Base-by-base conservation (phyloP, 2,329 filamentous ascomycete genomes). In the Fusarium floridanum region DNA sequence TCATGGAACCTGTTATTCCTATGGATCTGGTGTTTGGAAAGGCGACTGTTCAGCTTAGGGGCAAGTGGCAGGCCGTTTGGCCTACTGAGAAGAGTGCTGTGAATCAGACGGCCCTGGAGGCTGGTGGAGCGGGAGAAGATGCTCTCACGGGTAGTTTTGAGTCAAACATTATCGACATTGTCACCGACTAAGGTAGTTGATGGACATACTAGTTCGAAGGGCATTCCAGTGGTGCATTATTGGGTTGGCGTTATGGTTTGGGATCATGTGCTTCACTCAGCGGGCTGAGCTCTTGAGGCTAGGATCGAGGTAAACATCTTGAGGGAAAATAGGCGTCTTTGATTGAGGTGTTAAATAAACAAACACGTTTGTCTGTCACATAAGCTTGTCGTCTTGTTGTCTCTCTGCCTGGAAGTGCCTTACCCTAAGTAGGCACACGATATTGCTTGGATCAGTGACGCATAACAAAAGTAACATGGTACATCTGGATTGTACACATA, bases 1-100 rank as follows among this genome's bases (percentile, higher is more conserved):
- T 87, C n/a, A 80, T 79, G 37, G 83, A 81, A 24, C 80, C 81
- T 4, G 72, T 83, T 4, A 79, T 86, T 16, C 80, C 83, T 2
- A 66, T 82, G 34, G 81, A 82, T 14, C 75, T 77, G 64, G 78
- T 86, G 36, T 70, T 67, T 36, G 79, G 78, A 3, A 83, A 76
- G 65, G 79, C 80, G 8, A 81, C 70, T 22, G 80, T 85, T 36
- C 72, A 79, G 57, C 78, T 84, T 50, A 80, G 80, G 62, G 85
- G 85, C 1, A 74, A 74, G 48, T 87, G 85, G 85, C 69, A 73
- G 62, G 80, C 76, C 17, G 80, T 82, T 1, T 82, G 80, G 80
- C 65, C 57, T 12, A 75, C 64, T 37, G 65, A 68, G 16, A 82
- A 78, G 69, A 73, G 66, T 8, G 75, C 74, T 0, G 61, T 82